Conservation (phyloP, 2,329 filamentous ascomycete genomes). For the Exophiala sp. region DNA sequence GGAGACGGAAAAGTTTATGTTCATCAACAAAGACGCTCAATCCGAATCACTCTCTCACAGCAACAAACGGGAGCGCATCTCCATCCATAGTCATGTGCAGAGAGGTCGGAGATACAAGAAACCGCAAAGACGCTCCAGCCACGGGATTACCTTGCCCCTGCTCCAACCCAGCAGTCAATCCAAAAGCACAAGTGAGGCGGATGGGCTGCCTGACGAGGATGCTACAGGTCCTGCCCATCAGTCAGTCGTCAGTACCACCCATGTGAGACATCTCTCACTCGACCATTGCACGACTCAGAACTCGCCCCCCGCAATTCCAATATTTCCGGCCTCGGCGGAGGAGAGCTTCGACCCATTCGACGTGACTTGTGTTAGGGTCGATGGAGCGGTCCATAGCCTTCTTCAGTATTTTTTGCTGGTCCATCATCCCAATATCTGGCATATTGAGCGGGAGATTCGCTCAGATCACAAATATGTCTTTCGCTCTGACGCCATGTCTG, state of each 20-base stretch:
- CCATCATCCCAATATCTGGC: slow-evolving; percentile 20
- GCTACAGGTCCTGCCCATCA: too few species aligned
- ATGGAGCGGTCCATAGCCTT: slow-evolving; percentile 11
- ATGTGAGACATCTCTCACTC: too few species aligned
- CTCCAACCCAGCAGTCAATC: background rate
- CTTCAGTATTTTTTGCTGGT: slow-evolving; percentile 18
- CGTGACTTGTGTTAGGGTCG: slow-evolving; percentile 15
- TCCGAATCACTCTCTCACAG: slow-evolving; percentile 19
- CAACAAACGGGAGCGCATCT: slow-evolving; percentile 14
- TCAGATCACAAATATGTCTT: slow-evolving; percentile 16
- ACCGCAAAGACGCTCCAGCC: background rate
- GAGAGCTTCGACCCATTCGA: slow-evolving; percentile 17
- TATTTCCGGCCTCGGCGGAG: slow-evolving; percentile 14
- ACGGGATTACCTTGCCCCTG: slow-evolving; percentile 1
- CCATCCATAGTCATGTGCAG: slow-evolving; percentile 20
- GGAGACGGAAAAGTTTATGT: slow-evolving; percentile 16
- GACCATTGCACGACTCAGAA: background rate
- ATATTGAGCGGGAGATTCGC: slow-evolving; percentile 13
- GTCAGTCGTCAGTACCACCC: too few species aligned
- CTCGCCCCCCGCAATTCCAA: slow-evolving; percentile 5
- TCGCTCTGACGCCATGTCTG: slow-evolving; percentile 10
- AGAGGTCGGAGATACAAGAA: slow-evolving; percentile 17
- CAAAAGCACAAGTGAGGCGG: background rate
- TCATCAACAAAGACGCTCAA: slow-evolving; percentile 15
- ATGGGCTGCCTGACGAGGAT: background rate